A percentile compares a stretch with the other conserved stretches of the same genome.
These are phyloP conservation scores for Megacollybia platyphylla DNA, from an alignment of 1,284 basidiomycete species.

Conservation along the genomic window DNA sequence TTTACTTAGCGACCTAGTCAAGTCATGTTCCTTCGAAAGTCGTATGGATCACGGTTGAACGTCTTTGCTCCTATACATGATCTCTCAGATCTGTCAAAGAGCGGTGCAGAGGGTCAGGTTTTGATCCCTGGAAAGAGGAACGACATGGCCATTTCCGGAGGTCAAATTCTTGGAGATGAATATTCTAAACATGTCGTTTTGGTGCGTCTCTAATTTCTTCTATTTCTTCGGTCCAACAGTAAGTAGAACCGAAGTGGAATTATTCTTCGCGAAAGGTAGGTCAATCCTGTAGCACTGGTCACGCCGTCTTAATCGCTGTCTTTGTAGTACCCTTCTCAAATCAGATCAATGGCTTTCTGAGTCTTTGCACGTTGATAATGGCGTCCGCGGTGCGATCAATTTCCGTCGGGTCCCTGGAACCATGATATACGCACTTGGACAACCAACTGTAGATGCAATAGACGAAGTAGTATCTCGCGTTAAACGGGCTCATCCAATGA, in stretches of 20 bases:
- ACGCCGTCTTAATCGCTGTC: not conserved
- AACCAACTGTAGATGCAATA: slow-evolving; percentile 88
- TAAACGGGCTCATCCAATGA: slow-evolving; percentile 45
- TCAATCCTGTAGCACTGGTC: not conserved
- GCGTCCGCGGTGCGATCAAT: slow-evolving; percentile 86
- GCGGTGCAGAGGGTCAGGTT: slow-evolving; percentile 39
- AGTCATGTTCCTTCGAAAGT: slow-evolving; percentile 74
- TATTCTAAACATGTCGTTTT: slow-evolving; percentile 90
- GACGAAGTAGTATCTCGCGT: slow-evolving; percentile 72
- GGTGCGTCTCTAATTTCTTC: slow-evolving; percentile 22
- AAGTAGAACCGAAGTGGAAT: slow-evolving; percentile 80
- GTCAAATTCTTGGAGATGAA: slow-evolving; percentile 84
- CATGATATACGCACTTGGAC: slow-evolving; percentile 86
- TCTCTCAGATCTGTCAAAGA: slow-evolving; percentile 65
- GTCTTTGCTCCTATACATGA: slow-evolving; percentile 86
- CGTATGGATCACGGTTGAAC: slow-evolving; percentile 65
- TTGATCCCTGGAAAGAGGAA: slow-evolving; percentile 57
- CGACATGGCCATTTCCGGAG: slow-evolving; percentile 70
- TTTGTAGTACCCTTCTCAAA: slow-evolving; percentile 71
- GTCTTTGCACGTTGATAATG: slow-evolving; percentile 48
- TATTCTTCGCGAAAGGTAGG: slow-evolving; percentile 78
- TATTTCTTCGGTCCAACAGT: slow-evolving; percentile 2
- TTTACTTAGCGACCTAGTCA: slow-evolving; percentile 38
- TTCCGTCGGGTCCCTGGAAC: slow-evolving; percentile 80
- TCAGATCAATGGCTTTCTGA: slow-evolving; percentile 84